Conservation (phyloP, 139 green algal species). For the Edaphochlamys debaryana region DNA sequence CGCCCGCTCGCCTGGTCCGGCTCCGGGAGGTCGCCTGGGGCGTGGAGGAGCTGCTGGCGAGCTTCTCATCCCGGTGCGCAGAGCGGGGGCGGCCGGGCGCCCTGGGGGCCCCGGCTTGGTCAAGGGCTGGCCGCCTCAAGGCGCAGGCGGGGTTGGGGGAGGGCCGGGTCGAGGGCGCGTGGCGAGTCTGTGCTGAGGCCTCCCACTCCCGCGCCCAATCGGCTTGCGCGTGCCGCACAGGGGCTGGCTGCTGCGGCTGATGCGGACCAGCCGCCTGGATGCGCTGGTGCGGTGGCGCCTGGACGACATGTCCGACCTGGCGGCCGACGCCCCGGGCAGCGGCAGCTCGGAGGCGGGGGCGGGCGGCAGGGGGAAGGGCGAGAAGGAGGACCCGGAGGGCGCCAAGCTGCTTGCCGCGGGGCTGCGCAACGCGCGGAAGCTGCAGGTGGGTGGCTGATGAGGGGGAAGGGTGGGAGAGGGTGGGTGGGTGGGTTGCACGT, state of each 20-base stretch:
- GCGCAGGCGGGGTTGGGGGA: no score
- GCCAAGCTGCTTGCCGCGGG: conserved; percentile 14
- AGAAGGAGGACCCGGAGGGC: not conserved
- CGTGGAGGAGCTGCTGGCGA: conserved; percentile 27
- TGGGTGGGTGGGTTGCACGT: no score
- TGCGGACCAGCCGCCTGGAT: conserved; percentile 7
- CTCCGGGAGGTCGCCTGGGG: conserved; percentile 25
- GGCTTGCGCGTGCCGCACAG: not conserved
- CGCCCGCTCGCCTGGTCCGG: conserved; percentile 7
- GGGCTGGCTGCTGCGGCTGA: conserved; percentile 35
- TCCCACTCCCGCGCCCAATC: no score
- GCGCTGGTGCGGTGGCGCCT: conserved; percentile 21
- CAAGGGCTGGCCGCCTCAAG: no score
- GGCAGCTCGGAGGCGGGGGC: not conserved
- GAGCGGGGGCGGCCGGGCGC: not conserved
- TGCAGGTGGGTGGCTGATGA: not conserved
- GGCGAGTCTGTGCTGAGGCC: no score
- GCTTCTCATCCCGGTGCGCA: conserved; percentile 24
- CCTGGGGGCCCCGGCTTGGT: no score
- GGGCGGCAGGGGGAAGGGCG: not conserved
- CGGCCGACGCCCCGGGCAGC: not conserved
- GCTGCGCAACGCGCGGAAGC: not conserved
- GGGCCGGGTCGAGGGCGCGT: no score
- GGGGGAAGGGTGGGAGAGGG: no score
- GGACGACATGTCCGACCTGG: conserved; percentile 7